These are phyloP conservation scores for Terfezia boudieri DNA, from an alignment of 495 filamentous ascomycete genomes.

Conservation along the genomic window DNA sequence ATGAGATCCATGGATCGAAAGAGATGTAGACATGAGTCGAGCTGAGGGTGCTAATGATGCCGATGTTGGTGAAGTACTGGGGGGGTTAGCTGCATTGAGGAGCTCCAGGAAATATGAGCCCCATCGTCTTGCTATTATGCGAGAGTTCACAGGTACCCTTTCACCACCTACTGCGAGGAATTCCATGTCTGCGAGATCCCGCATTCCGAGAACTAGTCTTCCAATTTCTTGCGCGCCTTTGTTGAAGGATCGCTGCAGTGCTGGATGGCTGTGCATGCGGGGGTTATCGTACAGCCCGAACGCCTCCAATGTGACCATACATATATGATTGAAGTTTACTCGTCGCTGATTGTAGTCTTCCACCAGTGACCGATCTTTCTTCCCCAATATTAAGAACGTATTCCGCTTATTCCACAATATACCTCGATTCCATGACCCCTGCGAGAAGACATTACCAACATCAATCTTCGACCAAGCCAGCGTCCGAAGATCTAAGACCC, in stretches of 20 bases:
- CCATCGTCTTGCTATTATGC: conserved; percentile 70
- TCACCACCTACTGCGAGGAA: conserved; percentile 76
- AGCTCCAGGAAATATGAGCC: conserved; percentile 87
- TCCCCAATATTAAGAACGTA: conserved; percentile 82
- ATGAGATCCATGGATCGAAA: conserved; percentile 4
- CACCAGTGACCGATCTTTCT: conserved; percentile 77
- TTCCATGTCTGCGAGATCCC: conserved; percentile 93
- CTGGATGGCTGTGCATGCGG: conserved; percentile 11
- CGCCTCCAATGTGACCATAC: conserved; percentile 87
- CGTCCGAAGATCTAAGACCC: conserved; percentile 74
- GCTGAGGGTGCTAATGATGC: conserved; percentile 5
- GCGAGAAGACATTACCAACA: conserved; percentile 74
- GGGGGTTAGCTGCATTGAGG: conserved; percentile 27
- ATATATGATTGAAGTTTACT: conserved; percentile 92
- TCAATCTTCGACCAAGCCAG: conserved; percentile 90
- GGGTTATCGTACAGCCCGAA: conserved; percentile 96
- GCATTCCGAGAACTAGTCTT: conserved; percentile 48
- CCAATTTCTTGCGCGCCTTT: conserved; percentile 64
- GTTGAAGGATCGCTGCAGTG: conserved; percentile 25
- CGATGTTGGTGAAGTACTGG: conserved; percentile 17
- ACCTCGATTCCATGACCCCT: conserved; percentile 92
- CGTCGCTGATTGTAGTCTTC: conserved; percentile 96
- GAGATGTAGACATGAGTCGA: conserved; percentile 9
- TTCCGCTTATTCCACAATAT: conserved; percentile 82
- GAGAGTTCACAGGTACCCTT: conserved; percentile 78